Base-by-base conservation (phyloP, 2,329 filamentous ascomycete genomes). In the Fusarium sp. region DNA sequence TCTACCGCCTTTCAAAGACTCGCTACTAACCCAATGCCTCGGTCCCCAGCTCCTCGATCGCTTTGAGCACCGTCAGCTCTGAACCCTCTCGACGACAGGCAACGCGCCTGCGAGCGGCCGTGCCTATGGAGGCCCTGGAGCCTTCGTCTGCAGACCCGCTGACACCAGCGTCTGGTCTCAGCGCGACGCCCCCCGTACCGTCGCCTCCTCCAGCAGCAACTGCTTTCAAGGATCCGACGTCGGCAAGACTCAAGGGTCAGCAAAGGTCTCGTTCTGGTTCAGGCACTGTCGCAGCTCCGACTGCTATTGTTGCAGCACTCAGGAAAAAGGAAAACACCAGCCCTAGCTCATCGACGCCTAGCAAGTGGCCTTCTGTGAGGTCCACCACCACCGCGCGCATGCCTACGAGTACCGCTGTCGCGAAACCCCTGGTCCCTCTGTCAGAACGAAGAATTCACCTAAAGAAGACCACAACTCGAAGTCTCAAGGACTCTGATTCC, bases 361-460 rank as follows among this genome's bases (percentile, higher is more conserved):
- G 56, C 45, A 70, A 67, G 62, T 68, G 68, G 67, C 68, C 68
- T 20, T 64, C 69, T 40, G 53, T 58, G 12, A 71, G 68, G 56
- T 68, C 71, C 53, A 70, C 62, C 23, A 52, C 57, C 45, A 66
- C 48, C 21, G 45, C 66, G 28, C 72, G 72, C 51, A 71, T 65
- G 63, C 68, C 54, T 36, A 52, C 70, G 60, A 67, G 69, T 14
- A 65, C 66, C 11, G 52, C 69, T 39, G 50, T 64, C 44, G 65
- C 69, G 38, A 82, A 77, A 57, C 77, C 83, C 15, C 72, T 85
- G 62, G 67, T 85, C 23, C 82, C 83, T 9, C 75, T 79, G n/a
- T 78, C 82, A 9, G 83, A 86, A 72, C 80, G 82, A 47, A 80
- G 75, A 64, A 79, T 79, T 11, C 79, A 81, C 62, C 79, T 81